Conservation (phyloP, 192 early-diverging fungal genomes). For the Entomortierella beljakovae region DNA sequence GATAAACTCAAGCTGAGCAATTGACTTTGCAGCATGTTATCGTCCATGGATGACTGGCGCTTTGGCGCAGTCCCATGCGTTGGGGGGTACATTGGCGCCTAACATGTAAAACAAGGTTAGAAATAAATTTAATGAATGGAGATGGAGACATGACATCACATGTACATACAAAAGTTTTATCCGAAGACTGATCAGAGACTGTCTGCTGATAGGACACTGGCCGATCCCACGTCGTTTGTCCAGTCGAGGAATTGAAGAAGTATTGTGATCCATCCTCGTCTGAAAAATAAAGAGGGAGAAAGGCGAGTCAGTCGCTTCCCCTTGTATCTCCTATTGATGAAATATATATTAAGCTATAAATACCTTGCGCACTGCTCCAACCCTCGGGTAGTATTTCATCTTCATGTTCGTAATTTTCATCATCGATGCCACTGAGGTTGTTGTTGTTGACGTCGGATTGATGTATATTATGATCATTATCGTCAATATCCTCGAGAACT, state of each 20-base stretch:
- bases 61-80: constrained; percentile 1
- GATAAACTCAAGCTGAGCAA: constrained; percentile 31
- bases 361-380: constrained; percentile 61
- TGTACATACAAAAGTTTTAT: background rate
- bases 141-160: too few species aligned
- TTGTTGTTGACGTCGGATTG: background rate
- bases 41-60: constrained; percentile 35
- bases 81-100: constrained; percentile 4
- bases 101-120: background rate
- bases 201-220: constrained; percentile 20
- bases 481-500: background rate
- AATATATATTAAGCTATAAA: background rate
- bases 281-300: constrained; percentile 20
- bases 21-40: constrained; percentile 46
- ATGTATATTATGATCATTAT: background rate
- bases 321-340: too few species aligned
- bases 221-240: constrained; percentile 62
- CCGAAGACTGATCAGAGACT: constrained; percentile 1
- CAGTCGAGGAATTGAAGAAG: constrained; percentile 64
- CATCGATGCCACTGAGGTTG: constrained; percentile 4
- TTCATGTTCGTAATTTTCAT: background rate
- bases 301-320: background rate
- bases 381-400: constrained; percentile 54
- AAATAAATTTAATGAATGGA: background rate
- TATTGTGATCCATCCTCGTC: constrained; percentile 62